Evolutionary conservation across 1,284 basidiomycete genomes (phyloP), one percentile per base, ranked within the genome.

Genomic region (Pyrrhoderma noxium): DNA sequence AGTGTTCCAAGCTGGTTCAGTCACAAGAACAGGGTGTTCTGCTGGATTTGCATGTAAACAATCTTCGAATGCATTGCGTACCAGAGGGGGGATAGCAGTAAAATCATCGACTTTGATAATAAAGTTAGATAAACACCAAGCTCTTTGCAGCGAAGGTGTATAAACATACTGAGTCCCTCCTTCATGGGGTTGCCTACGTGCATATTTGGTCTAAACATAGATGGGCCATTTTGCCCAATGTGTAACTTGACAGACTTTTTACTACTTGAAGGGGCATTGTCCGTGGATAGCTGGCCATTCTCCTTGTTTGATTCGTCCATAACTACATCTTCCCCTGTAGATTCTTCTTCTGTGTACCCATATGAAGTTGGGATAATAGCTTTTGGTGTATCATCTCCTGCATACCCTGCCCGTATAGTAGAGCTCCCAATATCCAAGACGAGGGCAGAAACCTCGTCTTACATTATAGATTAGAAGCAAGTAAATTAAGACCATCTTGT

Each of bases 1-100:
- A 0, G 92, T 89, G 64, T 97, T 98, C 93, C 95, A 99, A 3
- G 94, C 85, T 1, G 94, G 89, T 66, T 99, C 96, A 1, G 96
- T 98, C 19, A 95, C 79, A 49, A 99, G 78, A 35, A 98, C 68
- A 1, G 96, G 96, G 62, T 97, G 94, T 61, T 98, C 92, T 7
- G 80, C 70, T 5, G 85, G 70, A 54, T 77, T 77, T 52, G 80
- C 79, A n/a, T 77, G 78, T 72, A 95, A 82, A 39, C 85, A 77
- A 52, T 89, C 80, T 52, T 73, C 75, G 39, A 94, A 67, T 7
- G 87, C 84, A 65, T 94, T 85, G 46, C 80, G 75, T 57, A 94
- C 76, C 59, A 94, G 74, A 11, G 80, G 72, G 55, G 82, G 77
- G 35, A 92, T 78, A 1, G 87, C 79, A 56, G 80, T 79, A 60